Conservation (phyloP, 495 filamentous ascomycete genomes). For the Neurospora discreta region DNA sequence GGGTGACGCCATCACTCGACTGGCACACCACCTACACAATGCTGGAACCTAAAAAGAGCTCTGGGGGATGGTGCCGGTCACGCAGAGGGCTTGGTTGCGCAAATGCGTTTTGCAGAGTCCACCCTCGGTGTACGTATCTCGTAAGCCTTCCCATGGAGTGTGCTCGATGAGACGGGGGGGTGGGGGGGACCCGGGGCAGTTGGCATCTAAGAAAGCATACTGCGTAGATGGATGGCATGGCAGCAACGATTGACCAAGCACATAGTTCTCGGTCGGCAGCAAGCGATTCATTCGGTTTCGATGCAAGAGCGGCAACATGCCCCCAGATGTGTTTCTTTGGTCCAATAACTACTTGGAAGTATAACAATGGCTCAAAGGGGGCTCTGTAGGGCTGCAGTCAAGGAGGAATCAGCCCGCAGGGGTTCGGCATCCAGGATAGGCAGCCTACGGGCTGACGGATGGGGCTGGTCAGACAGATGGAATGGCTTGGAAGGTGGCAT, state of each 20-base stretch:
- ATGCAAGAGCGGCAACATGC: background rate
- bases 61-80: background rate
- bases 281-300: background rate
- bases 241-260: background rate
- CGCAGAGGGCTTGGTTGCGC: background rate
- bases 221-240: background rate
- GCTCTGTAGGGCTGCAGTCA: background rate
- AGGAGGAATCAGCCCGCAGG: background rate
- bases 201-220: background rate
- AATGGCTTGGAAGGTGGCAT: background rate
- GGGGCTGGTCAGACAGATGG: background rate
- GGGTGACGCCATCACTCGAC: background rate
- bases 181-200: background rate
- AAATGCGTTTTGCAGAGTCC: background rate
- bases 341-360: background rate
- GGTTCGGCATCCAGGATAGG: background rate
- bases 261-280: background rate
- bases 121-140: background rate
- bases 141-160: background rate
- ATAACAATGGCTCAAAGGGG: background rate
- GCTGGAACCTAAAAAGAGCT: background rate
- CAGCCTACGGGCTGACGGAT: background rate
- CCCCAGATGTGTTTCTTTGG: background rate
- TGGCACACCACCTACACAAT: background rate
- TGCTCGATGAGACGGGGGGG: background rate